Evolutionary conservation across 2,329 filamentous ascomycete genomes (phyloP), one percentile per base, ranked within the genome.

Genomic region (Dactylellina haptotyla): DNA sequence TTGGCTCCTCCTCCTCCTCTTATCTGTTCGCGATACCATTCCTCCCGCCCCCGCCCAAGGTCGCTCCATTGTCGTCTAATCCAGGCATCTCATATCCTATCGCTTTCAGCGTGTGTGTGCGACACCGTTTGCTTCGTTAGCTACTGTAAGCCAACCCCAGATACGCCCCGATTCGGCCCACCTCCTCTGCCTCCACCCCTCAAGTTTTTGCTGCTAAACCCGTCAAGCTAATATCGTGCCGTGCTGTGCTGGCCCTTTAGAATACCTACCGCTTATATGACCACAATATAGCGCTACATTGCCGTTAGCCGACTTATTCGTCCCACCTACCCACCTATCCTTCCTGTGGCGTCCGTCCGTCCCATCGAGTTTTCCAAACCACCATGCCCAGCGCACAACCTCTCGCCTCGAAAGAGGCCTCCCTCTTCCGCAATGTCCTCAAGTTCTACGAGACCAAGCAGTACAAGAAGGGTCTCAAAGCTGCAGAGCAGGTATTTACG

Each of bases 371-470:
- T 6, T 16, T 41, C 37, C 18, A 2, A 12, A 1, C 46, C 39
- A 46, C 18, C 37, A 73, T 73, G 69, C 69, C 69, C 25, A 73
- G 69, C 23, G 59, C 58, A 50, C 65, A 70, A 57, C 64, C 62
- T 30, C 63, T 71, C 39, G 64, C 72, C 72, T 88, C 92, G 80
- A 98, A 98, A 84, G 95, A 99, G 86, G 88, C 88, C 79, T 89
- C 93, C 81, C 89, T 97, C 84, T 99, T 99, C 83, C 90, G 93
- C 76, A 92, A 93, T 81, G 89, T 99, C 76, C 92, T 99, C 79
- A 93, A 94, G 81, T 89, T 92, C 83, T 99, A 98, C 85, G 95
- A 99, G 83, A 90, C 93, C 80, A 99, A 99, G 83, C 94, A 98
- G 80, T 97, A 98, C 85, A 99, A 98, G 84, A 91, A 90, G 82